phyloP scores from a whole-genome alignment of 2,329 filamentous ascomycete genomes.

The Graphiopsis chlorocephala region DNA sequence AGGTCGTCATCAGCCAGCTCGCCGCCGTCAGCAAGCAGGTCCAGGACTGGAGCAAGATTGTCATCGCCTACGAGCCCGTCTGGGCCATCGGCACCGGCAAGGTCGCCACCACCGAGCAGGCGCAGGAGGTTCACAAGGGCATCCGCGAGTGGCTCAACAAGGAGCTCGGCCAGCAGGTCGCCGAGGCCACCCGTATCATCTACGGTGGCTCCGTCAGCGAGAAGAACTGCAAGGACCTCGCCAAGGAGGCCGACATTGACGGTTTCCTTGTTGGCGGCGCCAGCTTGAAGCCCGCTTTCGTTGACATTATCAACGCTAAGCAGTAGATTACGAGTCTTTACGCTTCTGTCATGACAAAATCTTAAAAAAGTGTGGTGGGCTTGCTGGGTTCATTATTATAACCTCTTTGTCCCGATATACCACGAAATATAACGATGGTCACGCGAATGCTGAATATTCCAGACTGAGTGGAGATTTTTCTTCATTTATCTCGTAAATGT shows the following conservation, averaged over 20 bases:
- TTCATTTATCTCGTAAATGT: background rate
- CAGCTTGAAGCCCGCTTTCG: constrained; percentile 90
- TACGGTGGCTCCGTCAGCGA: constrained; percentile 96
- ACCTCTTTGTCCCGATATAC: background rate
- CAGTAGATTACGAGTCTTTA: constrained; percentile 15
- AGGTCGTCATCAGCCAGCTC: constrained; percentile 82
- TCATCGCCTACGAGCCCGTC: constrained; percentile 98
- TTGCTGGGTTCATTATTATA: background rate
- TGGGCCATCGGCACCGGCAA: constrained; percentile 93
- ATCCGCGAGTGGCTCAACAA: constrained; percentile 83
- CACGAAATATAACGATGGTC: constrained; percentile 15
- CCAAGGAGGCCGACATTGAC: constrained; percentile 92
- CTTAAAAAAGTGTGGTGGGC: constrained; percentile 4
- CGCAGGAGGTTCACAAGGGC: constrained; percentile 88
- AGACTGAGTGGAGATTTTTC: constrained; percentile 53
- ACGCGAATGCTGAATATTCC: constrained; percentile 7
- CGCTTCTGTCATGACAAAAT: constrained; percentile 3
- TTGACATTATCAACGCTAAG: constrained; percentile 68
- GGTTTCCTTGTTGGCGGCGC: constrained; percentile 96
- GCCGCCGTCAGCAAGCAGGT: constrained; percentile 75
- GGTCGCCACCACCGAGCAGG: constrained; percentile 83
- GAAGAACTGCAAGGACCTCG: constrained; percentile 95
- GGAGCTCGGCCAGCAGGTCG: constrained; percentile 71
- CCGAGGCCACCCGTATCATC: constrained; percentile 86
- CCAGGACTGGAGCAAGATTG: constrained; percentile 87